These are phyloP conservation scores for Phialophora expanda DNA, from an alignment of 2,329 filamentous ascomycete genomes.

Conservation along the genomic window DNA sequence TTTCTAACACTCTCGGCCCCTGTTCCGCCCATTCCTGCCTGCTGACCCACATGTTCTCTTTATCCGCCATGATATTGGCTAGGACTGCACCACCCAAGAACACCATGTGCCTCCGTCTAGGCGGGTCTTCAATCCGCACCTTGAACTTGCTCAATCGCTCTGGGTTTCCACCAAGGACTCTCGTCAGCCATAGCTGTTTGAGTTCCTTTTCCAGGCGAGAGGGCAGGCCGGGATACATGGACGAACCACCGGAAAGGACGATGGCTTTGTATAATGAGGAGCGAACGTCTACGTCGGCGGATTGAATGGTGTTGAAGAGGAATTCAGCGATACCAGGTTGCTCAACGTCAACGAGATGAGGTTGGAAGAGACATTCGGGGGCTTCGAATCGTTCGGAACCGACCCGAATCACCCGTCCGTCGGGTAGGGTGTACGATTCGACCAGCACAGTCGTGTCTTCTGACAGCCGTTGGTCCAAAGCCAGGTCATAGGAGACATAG, in stretches of 20 bases:
- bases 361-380: slow-evolving; percentile 97
- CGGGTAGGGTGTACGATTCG: slow-evolving; percentile 95
- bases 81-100: slow-evolving; percentile 95
- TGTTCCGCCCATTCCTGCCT: slow-evolving; percentile 98
- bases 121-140: slow-evolving; percentile 97
- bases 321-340: slow-evolving; percentile 96
- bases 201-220: slow-evolving; percentile 96
- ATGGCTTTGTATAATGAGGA: slow-evolving; percentile 96
- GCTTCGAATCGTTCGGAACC: slow-evolving; percentile 98
- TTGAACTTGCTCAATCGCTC: slow-evolving; percentile 98
- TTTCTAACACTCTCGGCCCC: slow-evolving; percentile 81
- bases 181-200: slow-evolving; percentile 97
- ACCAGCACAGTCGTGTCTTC: slow-evolving; percentile 98
- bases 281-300: slow-evolving; percentile 92
- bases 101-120: slow-evolving; percentile 97
- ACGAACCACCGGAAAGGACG: slow-evolving; percentile 92
- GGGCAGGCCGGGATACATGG: slow-evolving; percentile 97
- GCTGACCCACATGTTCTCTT: slow-evolving; percentile 98
- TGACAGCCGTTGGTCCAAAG: slow-evolving; percentile 91
- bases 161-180: slow-evolving; percentile 86
- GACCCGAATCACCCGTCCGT: slow-evolving; percentile 93
- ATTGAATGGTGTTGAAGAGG: slow-evolving; percentile 97
- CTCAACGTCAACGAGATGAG: slow-evolving; percentile 95
- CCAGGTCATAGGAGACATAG: slow-evolving; percentile 97
- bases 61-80: slow-evolving; percentile 98